Conservation (phyloP, 371 early-diverging fungal genomes). For the Mortierella sp. region DNA sequence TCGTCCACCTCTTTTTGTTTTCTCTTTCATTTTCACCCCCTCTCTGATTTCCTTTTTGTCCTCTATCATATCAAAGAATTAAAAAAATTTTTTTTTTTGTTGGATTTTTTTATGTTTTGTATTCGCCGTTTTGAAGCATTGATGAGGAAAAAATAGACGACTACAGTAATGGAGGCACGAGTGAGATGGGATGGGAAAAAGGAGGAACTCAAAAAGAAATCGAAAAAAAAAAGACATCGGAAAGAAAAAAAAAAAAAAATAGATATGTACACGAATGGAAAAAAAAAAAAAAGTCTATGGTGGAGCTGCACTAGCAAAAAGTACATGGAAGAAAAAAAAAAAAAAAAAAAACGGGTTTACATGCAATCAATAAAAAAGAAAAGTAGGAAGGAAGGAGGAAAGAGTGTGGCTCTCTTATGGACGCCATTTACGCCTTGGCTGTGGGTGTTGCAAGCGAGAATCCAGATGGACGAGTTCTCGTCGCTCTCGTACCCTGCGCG, state of each 20-base stretch:
- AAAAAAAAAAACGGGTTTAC: not conserved
- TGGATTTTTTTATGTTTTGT: too few relatives aligned
- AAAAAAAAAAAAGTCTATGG: not conserved
- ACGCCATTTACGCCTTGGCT: not conserved
- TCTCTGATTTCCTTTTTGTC: not conserved
- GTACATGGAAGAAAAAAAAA: constrained; percentile 1
- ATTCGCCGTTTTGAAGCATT: too few relatives aligned
- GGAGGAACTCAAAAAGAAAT: not conserved
- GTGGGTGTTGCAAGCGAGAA: not conserved
- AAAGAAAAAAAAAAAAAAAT: not conserved
- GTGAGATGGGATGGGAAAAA: too few relatives aligned
- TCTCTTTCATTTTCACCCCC: not conserved
- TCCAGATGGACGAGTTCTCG: not conserved
- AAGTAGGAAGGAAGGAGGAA: not conserved
- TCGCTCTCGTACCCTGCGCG: too few relatives aligned
- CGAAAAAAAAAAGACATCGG: not conserved
- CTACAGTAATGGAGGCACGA: too few relatives aligned
- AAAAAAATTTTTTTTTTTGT: too few relatives aligned
- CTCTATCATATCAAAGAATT: too few relatives aligned
- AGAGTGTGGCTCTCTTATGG: not conserved
- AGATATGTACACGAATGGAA: not conserved
- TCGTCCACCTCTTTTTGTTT: not conserved
- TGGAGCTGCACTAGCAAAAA: not conserved
- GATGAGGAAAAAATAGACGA: too few relatives aligned
- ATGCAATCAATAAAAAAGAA: not conserved